Conservation (phyloP, 441 rosid genomes). For the Codiaeum variegatum region DNA sequence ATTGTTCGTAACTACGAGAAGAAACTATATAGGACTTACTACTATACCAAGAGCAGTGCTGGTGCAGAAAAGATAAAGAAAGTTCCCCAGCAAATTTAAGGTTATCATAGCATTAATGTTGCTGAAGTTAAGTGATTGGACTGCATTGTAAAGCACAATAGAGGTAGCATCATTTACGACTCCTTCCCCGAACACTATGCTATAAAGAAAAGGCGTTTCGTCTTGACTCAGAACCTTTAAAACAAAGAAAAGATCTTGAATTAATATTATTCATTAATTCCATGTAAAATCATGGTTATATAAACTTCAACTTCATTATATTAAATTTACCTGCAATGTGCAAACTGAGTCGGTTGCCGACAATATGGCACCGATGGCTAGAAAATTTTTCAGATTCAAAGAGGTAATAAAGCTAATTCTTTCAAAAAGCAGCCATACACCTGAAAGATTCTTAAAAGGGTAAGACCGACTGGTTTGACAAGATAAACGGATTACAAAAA, state of each 20-base stretch:
- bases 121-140: slow-evolving; percentile 43
- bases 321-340: slow-evolving; percentile 56
- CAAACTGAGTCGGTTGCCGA: slow-evolving; percentile 83
- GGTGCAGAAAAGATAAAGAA: slow-evolving; percentile 62
- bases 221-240: slow-evolving; percentile 73
- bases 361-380: slow-evolving; percentile 67
- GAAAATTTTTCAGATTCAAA: slow-evolving; percentile 39
- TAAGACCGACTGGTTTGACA: slow-evolving; percentile 2
- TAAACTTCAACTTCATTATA: background rate
- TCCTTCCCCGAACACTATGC: slow-evolving; percentile 73
- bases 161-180: slow-evolving; percentile 83
- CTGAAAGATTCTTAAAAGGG: slow-evolving; percentile 26
- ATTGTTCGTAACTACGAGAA: background rate
- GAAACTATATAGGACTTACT: slow-evolving; percentile 39
- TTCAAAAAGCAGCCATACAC: slow-evolving; percentile 37
- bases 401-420: slow-evolving; percentile 36
- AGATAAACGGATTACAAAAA: background rate
- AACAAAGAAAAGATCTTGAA: slow-evolving; percentile 8
- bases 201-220: slow-evolving; percentile 73
- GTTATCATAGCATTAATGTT: slow-evolving; percentile 32
- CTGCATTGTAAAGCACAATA: slow-evolving; percentile 65
- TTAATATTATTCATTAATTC: slow-evolving; percentile 6
- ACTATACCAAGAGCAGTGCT: slow-evolving; percentile 58
- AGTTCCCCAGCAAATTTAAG: slow-evolving; percentile 49
- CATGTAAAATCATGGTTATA: background rate